Evolutionary conservation across 2,329 filamentous ascomycete genomes (phyloP).

Genomic region (Aplosporella prunicola): DNA sequence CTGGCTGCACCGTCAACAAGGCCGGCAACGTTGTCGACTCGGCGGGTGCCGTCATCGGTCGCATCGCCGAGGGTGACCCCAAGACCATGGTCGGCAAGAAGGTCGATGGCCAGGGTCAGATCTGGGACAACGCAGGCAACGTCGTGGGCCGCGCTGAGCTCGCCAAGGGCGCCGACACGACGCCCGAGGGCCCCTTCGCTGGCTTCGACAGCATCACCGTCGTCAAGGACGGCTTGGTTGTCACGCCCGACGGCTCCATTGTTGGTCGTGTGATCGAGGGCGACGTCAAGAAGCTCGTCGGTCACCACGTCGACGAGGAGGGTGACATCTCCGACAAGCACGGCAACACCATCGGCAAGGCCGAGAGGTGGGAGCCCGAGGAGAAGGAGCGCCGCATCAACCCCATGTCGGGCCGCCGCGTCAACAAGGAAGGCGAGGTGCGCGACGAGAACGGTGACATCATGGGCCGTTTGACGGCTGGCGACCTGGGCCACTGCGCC

Average conservation of each 20-base stretch:
- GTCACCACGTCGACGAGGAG: slow-evolving; percentile 43
- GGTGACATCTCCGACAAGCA: slow-evolving; percentile 46
- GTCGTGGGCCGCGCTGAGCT: slow-evolving; percentile 51
- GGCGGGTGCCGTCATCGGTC: slow-evolving; percentile 49
- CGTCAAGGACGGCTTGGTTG: slow-evolving; percentile 48
- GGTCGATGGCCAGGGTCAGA: slow-evolving; percentile 53
- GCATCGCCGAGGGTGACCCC: slow-evolving; percentile 48
- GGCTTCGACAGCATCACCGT: slow-evolving; percentile 50
- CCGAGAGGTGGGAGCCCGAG: slow-evolving; percentile 44
- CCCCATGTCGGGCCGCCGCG: slow-evolving; percentile 48
- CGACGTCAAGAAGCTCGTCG: slow-evolving; percentile 42
- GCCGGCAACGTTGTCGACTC: slow-evolving; percentile 52
- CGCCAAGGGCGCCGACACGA: slow-evolving; percentile 40
- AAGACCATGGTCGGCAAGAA: slow-evolving; percentile 50
- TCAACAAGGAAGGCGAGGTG: slow-evolving; percentile 46
- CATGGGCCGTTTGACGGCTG: slow-evolving; percentile 41
- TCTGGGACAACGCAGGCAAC: slow-evolving; percentile 55
- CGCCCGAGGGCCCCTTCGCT: slow-evolving; percentile 49
- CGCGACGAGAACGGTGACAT: slow-evolving; percentile 43
- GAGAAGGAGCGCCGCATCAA: slow-evolving; percentile 48
- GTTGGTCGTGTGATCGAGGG: slow-evolving; percentile 42
- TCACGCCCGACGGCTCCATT: slow-evolving; percentile 36
- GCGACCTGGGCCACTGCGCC: slow-evolving; percentile 43
- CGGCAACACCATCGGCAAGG: slow-evolving; percentile 44
- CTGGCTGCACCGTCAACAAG: slow-evolving; percentile 55